Percentiles rank a stretch among this genome's conserved stretches.
These are phyloP conservation scores for Ascochyta rabiei DNA, from an alignment of 2,329 filamentous ascomycete genomes.

Conservation along the genomic window DNA sequence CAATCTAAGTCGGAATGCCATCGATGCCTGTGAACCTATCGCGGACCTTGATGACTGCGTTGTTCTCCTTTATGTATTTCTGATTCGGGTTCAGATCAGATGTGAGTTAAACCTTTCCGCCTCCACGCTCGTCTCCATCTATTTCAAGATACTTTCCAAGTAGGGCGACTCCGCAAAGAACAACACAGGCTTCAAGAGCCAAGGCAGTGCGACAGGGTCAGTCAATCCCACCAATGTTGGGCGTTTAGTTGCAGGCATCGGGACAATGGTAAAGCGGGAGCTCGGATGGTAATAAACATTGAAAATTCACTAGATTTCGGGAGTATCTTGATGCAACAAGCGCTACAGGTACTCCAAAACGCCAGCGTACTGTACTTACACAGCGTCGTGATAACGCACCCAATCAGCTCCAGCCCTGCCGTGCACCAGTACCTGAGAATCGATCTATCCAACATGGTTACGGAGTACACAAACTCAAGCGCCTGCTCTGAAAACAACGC, in stretches of 20 bases:
- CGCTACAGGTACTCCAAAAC: conserved; percentile 4
- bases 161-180: not conserved
- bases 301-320: not conserved
- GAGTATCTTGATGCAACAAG: conserved; percentile 7
- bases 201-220: not conserved
- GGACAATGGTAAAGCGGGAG: not conserved
- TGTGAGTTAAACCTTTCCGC: not conserved
- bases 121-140: not conserved
- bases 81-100: not conserved
- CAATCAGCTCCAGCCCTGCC: not conserved
- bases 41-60: not conserved
- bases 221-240: not conserved
- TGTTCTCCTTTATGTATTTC: not conserved
- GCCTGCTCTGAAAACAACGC: conserved; percentile 31
- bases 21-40: not conserved
- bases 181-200: not conserved
- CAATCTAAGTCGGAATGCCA: not conserved
- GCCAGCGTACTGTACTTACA: not conserved
- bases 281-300: not conserved
- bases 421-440: not conserved
- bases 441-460: not conserved
- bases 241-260: not conserved
- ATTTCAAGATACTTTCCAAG: not conserved
- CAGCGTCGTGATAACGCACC: not conserved
- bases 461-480: conserved; percentile 7